phyloP scores from a whole-genome alignment of 371 early-diverging fungal genomes.

The Mucor sp. region DNA sequence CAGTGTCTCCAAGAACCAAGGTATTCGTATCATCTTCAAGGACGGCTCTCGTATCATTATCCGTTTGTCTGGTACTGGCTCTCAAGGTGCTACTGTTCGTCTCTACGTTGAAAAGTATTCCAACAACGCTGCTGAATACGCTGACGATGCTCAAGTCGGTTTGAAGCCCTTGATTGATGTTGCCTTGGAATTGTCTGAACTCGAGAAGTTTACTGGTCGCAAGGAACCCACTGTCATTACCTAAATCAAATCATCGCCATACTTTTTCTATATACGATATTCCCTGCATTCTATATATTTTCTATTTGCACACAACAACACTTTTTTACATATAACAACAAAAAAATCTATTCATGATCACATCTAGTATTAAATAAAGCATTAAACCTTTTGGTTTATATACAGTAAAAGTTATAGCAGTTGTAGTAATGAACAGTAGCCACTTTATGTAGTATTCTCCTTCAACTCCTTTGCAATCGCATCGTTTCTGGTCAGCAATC shows the following conservation, averaged over 20 bases:
- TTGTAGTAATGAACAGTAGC: too few species aligned
- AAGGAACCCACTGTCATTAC: slow-evolving; percentile 93
- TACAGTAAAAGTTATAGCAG: not conserved
- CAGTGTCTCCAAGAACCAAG: slow-evolving; percentile 88
- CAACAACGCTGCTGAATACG: slow-evolving; percentile 60
- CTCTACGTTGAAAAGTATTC: slow-evolving; percentile 95
- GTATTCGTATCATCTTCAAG: slow-evolving; percentile 86
- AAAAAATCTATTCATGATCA: not conserved
- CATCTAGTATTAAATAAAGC: not conserved
- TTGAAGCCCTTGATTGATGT: slow-evolving; percentile 87
- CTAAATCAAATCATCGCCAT: slow-evolving; percentile 36
- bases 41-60: slow-evolving; percentile 92
- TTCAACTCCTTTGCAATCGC: too few species aligned
- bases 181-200: slow-evolving; percentile 77
- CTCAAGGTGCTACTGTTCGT: slow-evolving; percentile 95
- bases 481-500: too few species aligned
- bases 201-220: slow-evolving; percentile 87
- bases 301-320: not conserved
- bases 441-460: too few species aligned
- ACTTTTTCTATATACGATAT: not conserved
- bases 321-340: not conserved
- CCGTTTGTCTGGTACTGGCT: slow-evolving; percentile 94
- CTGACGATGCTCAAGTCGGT: slow-evolving; percentile 77
- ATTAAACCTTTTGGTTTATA: not conserved
- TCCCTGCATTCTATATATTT: not conserved